phyloP scores from a whole-genome alignment of 2,329 filamentous ascomycete species.

The Calonectria pauciramosa region DNA sequence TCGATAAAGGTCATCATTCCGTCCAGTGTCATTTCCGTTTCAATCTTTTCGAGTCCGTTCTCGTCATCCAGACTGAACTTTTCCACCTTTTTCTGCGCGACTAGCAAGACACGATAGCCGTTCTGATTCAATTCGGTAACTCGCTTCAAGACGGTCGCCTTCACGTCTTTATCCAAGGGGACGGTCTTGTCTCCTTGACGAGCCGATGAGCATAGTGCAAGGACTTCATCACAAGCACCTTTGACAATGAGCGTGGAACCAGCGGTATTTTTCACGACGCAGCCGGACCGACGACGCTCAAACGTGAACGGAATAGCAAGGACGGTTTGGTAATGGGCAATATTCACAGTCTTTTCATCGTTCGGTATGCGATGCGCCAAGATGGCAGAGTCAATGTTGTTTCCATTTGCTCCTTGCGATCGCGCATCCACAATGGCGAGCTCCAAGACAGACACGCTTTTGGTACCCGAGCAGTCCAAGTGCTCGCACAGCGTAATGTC shows the following conservation, averaged over 20 bases:
- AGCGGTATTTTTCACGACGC: background rate
- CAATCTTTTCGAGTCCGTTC: constrained; percentile 38
- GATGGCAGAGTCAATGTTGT: constrained; percentile 47
- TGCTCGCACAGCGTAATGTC: constrained; percentile 45
- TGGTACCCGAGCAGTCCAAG: constrained; percentile 31
- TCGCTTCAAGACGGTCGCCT: background rate
- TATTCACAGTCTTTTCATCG: background rate
- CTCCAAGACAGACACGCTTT: constrained; percentile 40
- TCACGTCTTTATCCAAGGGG: background rate
- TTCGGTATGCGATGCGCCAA: background rate
- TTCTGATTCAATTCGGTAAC: background rate
- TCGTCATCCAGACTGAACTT: constrained; percentile 26
- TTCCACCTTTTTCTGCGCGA: background rate
- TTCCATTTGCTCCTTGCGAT: constrained; percentile 44
- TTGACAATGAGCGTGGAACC: background rate
- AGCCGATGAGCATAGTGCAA: background rate
- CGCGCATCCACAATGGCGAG: constrained; percentile 44
- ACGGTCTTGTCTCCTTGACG: background rate
- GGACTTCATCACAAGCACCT: constrained; percentile 1
- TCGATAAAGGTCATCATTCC: constrained; percentile 47
- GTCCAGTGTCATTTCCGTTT: constrained; percentile 43
- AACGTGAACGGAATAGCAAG: background rate
- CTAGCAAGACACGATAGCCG: background rate
- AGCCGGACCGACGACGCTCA: constrained; percentile 11
- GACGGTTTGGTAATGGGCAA: background rate